A percentile compares a stretch with the other conserved stretches of the same genome.
These are phyloP conservation scores for Talaromyces sp. DNA, from an alignment of 2,329 filamentous ascomycete genomes.

Conservation along the genomic window DNA sequence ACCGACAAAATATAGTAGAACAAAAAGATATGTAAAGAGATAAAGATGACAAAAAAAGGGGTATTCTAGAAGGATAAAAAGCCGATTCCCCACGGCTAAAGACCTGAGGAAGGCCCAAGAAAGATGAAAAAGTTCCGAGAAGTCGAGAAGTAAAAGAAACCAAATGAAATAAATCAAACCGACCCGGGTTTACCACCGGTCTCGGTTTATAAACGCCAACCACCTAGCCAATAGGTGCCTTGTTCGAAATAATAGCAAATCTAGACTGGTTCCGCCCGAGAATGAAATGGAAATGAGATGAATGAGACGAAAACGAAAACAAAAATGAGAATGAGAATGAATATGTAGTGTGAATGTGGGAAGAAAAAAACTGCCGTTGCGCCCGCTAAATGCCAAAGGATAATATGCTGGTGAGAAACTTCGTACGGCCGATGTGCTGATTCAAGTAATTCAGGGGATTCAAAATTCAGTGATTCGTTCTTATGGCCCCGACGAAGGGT, in stretches of 20 bases:
- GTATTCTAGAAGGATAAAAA: not conserved
- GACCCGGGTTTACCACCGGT: not conserved
- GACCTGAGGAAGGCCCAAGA: not conserved
- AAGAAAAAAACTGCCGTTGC: not conserved
- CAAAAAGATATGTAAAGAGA: not conserved
- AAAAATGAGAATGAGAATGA: not conserved
- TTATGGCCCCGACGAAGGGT: conserved; percentile 19
- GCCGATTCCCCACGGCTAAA: not conserved
- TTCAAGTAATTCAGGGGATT: too few species aligned
- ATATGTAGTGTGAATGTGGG: not conserved
- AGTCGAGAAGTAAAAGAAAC: not conserved
- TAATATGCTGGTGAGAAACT: not conserved
- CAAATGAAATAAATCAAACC: not conserved
- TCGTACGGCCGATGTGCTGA: not conserved
- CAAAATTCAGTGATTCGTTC: not conserved
- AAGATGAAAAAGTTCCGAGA: too few species aligned
- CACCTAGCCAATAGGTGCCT: not conserved
- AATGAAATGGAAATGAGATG: not conserved
- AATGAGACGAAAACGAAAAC: not conserved
- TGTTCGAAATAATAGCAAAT: not conserved
- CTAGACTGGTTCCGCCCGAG: not conserved
- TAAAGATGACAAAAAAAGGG: not conserved
- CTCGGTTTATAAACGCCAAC: not conserved
- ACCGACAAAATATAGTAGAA: not conserved
- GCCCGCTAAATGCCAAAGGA: not conserved